A percentile compares a stretch with the other conserved stretches of the same genome.
These are phyloP conservation scores for Gynandropsis gynandra DNA, from an alignment of 345 rosid genomes.

Conservation along the genomic window DNA sequence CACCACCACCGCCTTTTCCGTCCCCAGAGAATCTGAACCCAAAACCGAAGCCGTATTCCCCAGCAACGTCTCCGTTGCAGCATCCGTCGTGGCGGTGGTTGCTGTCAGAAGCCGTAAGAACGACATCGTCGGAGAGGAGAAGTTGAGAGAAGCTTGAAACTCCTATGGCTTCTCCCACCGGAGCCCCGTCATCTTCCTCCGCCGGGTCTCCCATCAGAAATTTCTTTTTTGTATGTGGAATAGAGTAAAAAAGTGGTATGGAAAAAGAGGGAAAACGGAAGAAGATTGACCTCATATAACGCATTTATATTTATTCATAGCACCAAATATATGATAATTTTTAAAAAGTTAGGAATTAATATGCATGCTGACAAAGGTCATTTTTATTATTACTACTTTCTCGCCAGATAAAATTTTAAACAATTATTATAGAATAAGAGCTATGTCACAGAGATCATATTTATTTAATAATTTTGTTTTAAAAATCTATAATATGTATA, in stretches of 20 bases:
- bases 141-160: slow-evolving; percentile 55
- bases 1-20: slow-evolving; percentile 15
- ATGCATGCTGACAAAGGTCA: too few relatives aligned
- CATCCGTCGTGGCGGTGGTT: not conserved
- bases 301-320: slow-evolving; percentile 13
- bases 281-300: slow-evolving; percentile 5
- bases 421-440: too few relatives aligned
- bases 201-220: slow-evolving; percentile 36
- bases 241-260: not conserved
- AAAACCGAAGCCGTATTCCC: slow-evolving; percentile 22
- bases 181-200: slow-evolving; percentile 18
- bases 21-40: slow-evolving; percentile 22
- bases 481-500: too few relatives aligned
- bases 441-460: too few relatives aligned
- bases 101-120: slow-evolving; percentile 16
- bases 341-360: too few relatives aligned
- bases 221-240: slow-evolving; percentile 11
- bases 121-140: slow-evolving; percentile 39
- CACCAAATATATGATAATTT: slow-evolving; percentile 18
- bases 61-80: slow-evolving; percentile 19
- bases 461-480: too few relatives aligned
- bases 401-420: too few relatives aligned
- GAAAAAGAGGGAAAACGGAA: slow-evolving; percentile 11
- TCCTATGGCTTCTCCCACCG: slow-evolving; percentile 15
- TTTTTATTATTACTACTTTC: too few relatives aligned